Conservation (phyloP, 805 yeast genomes). For the Candida chilensis region DNA sequence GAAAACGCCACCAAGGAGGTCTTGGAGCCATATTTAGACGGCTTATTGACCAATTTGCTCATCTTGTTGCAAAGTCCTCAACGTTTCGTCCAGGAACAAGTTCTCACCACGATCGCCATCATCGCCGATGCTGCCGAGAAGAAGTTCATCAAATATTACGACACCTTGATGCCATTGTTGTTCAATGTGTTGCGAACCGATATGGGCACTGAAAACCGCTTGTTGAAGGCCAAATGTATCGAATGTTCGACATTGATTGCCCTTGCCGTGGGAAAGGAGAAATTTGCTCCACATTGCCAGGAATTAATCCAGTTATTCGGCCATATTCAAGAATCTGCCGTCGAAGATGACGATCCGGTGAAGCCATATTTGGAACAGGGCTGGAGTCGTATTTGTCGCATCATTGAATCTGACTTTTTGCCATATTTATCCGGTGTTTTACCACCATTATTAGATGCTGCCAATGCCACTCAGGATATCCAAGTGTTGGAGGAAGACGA, state of each 20-base stretch:
- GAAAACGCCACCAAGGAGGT: slow-evolving; percentile 86
- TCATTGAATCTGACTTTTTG: slow-evolving; percentile 76
- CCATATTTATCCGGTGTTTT: slow-evolving; percentile 79
- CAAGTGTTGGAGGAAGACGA: slow-evolving; percentile 87
- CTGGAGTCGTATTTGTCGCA: slow-evolving; percentile 89
- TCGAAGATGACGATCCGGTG: slow-evolving; percentile 79
- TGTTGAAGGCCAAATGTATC: slow-evolving; percentile 85
- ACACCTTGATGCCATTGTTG: slow-evolving; percentile 85
- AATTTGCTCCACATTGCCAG: slow-evolving; percentile 65
- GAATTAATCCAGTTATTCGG: slow-evolving; percentile 69
- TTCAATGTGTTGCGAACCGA: slow-evolving; percentile 73
- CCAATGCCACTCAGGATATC: slow-evolving; percentile 84
- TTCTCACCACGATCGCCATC: slow-evolving; percentile 89
- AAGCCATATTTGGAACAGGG: slow-evolving; percentile 84
- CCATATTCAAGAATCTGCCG: slow-evolving; percentile 51
- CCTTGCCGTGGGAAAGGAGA: slow-evolving; percentile 88
- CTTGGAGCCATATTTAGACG: slow-evolving; percentile 89
- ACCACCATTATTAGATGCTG: slow-evolving; percentile 82
- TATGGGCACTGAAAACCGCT: slow-evolving; percentile 67
- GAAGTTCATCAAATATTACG: slow-evolving; percentile 85
- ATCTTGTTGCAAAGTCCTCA: slow-evolving; percentile 77
- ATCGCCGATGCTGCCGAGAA: slow-evolving; percentile 94
- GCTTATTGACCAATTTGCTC: slow-evolving; percentile 62
- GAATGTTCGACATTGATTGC: slow-evolving; percentile 96
- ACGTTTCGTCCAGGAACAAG: slow-evolving; percentile 95